phyloP scores from a whole-genome alignment of 1,284 basidiomycete genomes.

The Malassezia pachydermatis region DNA sequence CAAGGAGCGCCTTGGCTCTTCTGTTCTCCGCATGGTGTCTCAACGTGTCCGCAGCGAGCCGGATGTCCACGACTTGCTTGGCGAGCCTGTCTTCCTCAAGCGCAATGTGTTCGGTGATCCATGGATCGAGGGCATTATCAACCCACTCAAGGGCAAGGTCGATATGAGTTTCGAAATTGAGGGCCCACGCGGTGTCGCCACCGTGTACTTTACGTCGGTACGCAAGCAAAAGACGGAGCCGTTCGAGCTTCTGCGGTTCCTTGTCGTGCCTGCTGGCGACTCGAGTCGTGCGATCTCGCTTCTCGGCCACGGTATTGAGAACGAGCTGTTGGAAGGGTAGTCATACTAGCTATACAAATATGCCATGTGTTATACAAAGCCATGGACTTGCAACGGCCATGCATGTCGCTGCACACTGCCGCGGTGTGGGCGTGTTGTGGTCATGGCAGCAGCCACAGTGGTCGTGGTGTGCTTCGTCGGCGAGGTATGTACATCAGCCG shows the following conservation, averaged over 20 bases:
- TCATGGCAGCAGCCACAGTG: neutral
- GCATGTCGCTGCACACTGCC: slow-evolving; percentile 1
- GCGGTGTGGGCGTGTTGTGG: neutral
- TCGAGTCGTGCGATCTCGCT: slow-evolving; percentile 13
- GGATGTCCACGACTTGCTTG: slow-evolving; percentile 18
- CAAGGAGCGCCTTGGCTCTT: slow-evolving; percentile 28
- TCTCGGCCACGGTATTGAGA: neutral
- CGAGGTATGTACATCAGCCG: too few species aligned
- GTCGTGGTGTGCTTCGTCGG: neutral
- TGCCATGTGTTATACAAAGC: too few species aligned
- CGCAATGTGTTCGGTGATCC: slow-evolving; percentile 17
- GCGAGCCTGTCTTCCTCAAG: slow-evolving; percentile 16
- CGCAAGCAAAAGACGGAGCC: slow-evolving; percentile 20
- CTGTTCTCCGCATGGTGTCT: slow-evolving; percentile 30
- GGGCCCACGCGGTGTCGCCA: slow-evolving; percentile 19
- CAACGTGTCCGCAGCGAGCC: slow-evolving; percentile 22
- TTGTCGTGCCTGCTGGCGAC: slow-evolving; percentile 25
- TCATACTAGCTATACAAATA: too few species aligned
- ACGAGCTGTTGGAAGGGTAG: neutral
- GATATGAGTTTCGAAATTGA: slow-evolving; percentile 31
- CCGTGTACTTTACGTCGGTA: slow-evolving; percentile 37
- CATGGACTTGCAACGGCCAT: slow-evolving; percentile 9
- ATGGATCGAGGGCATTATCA: slow-evolving; percentile 26
- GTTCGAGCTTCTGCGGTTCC: slow-evolving; percentile 34
- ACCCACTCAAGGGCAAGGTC: slow-evolving; percentile 37